Base-by-base conservation (phyloP, 768 basidiomycete species). In the Naematelia aurantialba region DNA sequence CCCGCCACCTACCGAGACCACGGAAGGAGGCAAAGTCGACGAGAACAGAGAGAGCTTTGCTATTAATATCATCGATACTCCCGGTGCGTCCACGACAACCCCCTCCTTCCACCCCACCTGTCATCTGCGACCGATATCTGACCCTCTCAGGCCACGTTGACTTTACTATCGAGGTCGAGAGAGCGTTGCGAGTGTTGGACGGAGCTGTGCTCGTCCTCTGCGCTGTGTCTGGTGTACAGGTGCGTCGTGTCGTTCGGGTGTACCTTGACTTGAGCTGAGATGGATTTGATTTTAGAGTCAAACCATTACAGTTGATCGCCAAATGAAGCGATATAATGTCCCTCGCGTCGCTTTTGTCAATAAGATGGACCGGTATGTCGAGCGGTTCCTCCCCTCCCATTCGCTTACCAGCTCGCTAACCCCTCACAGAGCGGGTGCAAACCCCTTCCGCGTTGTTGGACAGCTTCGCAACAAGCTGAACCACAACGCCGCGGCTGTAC, bases 81-180 rank as follows among this genome's bases (percentile, higher is more conserved):
- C 96, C 65, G 93, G 91, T 88, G 42, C 50, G 81, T n/a, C n/a
- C n/a, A 66, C 29, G 22, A n/a, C n/a, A n/a, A n/a, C n/a, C n/a
- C n/a, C n/a, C n/a, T n/a, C n/a, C n/a, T n/a, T n/a, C n/a, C n/a
- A n/a, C n/a, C n/a, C n/a, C n/a, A n/a, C n/a, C n/a, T n/a, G n/a
- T n/a, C n/a, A n/a, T n/a, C n/a, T n/a, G n/a, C n/a, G n/a, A n/a
- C 24, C 1, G n/a, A 1, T 1, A 39, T 39, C 8, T 39, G 34
- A 39, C 17, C 8, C 17, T 8, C 17, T 17, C 17, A 39, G 92
- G 93, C 67, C 96, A 99, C 81, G 96, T 99, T 63, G 96, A 99
- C 77, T 99, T 99, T 73, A 99, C 96, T 1, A 98, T 99, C 66
- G 96, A 99, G 78, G 96, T 99, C 5, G 96, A 99, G 78, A 85